Evolutionary conservation across 2,329 filamentous ascomycete species (phyloP).

Genomic region (Venturia oleaginea): DNA sequence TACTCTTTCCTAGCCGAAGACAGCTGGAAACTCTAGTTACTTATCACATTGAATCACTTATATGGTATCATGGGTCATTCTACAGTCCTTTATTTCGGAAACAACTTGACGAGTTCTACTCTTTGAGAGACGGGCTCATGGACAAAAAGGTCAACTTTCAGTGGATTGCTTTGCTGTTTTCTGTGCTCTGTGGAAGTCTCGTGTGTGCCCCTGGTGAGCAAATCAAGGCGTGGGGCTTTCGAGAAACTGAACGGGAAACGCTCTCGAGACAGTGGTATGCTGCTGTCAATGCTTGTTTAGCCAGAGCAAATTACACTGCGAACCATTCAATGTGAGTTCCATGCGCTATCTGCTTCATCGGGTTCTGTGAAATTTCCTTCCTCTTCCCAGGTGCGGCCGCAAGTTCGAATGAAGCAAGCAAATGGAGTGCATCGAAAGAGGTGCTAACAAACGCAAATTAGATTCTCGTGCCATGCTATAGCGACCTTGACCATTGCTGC

Average conservation of each 20-base stretch:
- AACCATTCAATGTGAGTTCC: slow-evolving; percentile 25
- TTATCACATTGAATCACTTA: slow-evolving; percentile 31
- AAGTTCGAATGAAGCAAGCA: background rate
- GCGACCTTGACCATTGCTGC: slow-evolving; percentile 40
- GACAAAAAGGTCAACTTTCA: slow-evolving; percentile 31
- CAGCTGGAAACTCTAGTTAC: slow-evolving; percentile 25
- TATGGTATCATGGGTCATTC: slow-evolving; percentile 33
- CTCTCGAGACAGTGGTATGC: slow-evolving; percentile 39
- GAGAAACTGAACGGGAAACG: slow-evolving; percentile 31
- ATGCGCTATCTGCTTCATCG: background rate
- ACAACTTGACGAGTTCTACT: slow-evolving; percentile 32
- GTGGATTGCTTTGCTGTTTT: slow-evolving; percentile 38
- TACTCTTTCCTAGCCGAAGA: slow-evolving; percentile 25
- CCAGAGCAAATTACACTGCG: slow-evolving; percentile 38
- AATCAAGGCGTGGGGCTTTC: slow-evolving; percentile 36
- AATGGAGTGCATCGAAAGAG: background rate
- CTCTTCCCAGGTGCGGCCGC: background rate
- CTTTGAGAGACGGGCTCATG: slow-evolving; percentile 26
- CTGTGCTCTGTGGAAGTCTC: slow-evolving; percentile 36
- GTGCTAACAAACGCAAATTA: background rate
- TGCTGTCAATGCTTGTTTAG: slow-evolving; percentile 36
- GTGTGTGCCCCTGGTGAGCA: slow-evolving; percentile 30
- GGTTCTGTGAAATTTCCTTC: background rate
- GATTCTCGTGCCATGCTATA: slow-evolving; percentile 37
- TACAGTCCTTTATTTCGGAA: slow-evolving; percentile 30